Base-by-base conservation (phyloP, 306 rosid species). In the Lathyrus aphaca region DNA sequence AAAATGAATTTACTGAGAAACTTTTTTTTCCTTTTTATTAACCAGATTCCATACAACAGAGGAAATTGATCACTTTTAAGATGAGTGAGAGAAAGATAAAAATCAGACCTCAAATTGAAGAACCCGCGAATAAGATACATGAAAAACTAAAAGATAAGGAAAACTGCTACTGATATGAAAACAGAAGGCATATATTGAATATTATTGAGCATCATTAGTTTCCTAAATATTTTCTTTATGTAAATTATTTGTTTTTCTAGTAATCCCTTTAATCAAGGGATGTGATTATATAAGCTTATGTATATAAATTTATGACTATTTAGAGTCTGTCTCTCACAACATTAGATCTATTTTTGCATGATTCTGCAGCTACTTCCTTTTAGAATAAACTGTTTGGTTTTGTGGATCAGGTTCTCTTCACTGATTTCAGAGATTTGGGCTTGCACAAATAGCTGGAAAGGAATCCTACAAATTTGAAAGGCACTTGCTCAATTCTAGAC, bases 381-480 rank as follows among this genome's bases (percentile, higher is more conserved):
- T 53, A n/a, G 35, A 54, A 23, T 54, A 25, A 54, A 54, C 60
- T 54, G 60, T 54, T 23, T 54, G 35, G 60, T 17, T 17, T 50
- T 18, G 13, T 21, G 60, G 15, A 54, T 54, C 16, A 23, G 60
- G 25, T 54, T 54, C 35, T 23, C 37, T 5, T 54, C 13, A 53
- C 18, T 14, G 19, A 44, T 9, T 40, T 35, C 44, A 61, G 48
- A 38, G 49, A 16, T 17, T 38, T 61, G 39, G 67, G 67, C 49
- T 11, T 17, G 49, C 30, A 61, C 49, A 38, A 61, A 39, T 32
- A 13, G 64, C 25, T 30, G 43, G 64, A 32, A 16, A 58, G 21
- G 43, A 32, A 58, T 58, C 14, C 64, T 58, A 32, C 44, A 8
- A 30, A 30, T 8, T 30, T n/a, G 43, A 58, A 58, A 7, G 64